phyloP scores from a whole-genome alignment of 805 yeast species.

The Ogataea populi-albae region DNA sequence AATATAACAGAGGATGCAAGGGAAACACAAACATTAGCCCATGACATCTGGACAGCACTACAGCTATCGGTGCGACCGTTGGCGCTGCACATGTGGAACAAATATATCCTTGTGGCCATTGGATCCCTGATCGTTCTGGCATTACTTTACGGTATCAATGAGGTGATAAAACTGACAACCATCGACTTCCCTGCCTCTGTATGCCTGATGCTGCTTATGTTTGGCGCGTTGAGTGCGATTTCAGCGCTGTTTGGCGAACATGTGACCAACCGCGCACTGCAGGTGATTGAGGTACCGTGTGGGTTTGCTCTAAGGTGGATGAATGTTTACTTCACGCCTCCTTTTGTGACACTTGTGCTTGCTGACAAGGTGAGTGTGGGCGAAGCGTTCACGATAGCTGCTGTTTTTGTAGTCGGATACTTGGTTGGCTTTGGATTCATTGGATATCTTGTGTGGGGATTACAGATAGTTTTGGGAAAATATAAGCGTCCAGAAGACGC shows the following conservation, averaged over 20 bases:
- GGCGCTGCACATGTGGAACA: conserved; percentile 36
- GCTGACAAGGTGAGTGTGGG: conserved; percentile 61
- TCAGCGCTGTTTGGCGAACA: conserved; percentile 38
- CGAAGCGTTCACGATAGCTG: conserved; percentile 73
- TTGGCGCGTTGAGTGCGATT: conserved; percentile 41
- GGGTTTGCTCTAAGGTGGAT: conserved; percentile 75
- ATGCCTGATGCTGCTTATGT: conserved; percentile 61
- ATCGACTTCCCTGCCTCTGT: conserved; percentile 70
- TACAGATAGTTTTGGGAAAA: conserved; percentile 36
- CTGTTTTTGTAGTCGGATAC: conserved; percentile 67
- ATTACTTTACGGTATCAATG: conserved; percentile 53
- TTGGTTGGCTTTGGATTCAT: conserved; percentile 47
- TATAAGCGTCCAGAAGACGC: conserved; percentile 14
- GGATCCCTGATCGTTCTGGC: conserved; percentile 46
- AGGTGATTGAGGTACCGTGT: conserved; percentile 54
- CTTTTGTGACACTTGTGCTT: conserved; percentile 68
- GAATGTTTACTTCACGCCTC: conserved; percentile 73
- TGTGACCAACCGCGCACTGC: conserved; percentile 25
- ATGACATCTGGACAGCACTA: no score
- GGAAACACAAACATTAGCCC: no score
- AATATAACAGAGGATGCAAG: no score
- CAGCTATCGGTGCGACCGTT: conserved; percentile 15
- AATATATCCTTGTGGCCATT: conserved; percentile 46
- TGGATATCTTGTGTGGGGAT: conserved; percentile 44
- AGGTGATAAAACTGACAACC: conserved; percentile 41